phyloP scores from a whole-genome alignment of 495 filamentous ascomycete species.

The Podospora anserina region DNA sequence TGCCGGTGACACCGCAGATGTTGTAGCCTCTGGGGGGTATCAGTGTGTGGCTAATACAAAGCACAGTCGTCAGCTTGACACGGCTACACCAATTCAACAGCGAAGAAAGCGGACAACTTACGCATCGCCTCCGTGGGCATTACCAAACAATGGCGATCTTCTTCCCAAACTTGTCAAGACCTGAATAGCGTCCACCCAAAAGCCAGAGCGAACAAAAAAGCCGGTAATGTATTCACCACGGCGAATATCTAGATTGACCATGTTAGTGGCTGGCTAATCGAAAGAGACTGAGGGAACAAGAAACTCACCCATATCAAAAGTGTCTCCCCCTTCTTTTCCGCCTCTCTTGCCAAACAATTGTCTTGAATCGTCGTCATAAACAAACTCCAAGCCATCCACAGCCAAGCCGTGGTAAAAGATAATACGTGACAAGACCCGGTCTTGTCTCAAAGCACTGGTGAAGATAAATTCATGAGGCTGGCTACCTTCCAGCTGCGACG shows the following conservation, averaged over 20 bases:
- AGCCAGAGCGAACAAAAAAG: constrained; percentile 76
- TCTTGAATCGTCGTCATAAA: constrained; percentile 81
- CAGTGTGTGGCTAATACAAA: constrained; percentile 66
- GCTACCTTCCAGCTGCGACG: constrained; percentile 67
- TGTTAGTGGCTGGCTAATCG: neutral
- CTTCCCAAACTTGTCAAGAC: constrained; percentile 85
- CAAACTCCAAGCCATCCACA: constrained; percentile 85
- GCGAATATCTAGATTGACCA: constrained; percentile 59
- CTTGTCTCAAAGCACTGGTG: constrained; percentile 62
- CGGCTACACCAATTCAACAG: neutral
- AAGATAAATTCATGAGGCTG: constrained; percentile 72
- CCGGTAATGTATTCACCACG: constrained; percentile 83
- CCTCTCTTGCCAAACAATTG: constrained; percentile 88
- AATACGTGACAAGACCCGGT: constrained; percentile 70
- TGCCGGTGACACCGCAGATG: constrained; percentile 83
- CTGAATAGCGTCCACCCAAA: constrained; percentile 88
- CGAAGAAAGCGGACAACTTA: constrained; percentile 40
- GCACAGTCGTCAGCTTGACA: neutral
- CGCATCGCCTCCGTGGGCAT: constrained; percentile 75
- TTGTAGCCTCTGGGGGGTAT: constrained; percentile 88
- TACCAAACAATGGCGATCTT: constrained; percentile 82
- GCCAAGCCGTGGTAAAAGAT: constrained; percentile 74
- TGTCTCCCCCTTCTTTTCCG: constrained; percentile 68
- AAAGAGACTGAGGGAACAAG: neutral
- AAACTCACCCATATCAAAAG: constrained; percentile 69